Evolutionary conservation across 768 basidiomycete genomes (phyloP), one percentile per base, ranked within the genome.

Genomic region (Baorangia bicolor): DNA sequence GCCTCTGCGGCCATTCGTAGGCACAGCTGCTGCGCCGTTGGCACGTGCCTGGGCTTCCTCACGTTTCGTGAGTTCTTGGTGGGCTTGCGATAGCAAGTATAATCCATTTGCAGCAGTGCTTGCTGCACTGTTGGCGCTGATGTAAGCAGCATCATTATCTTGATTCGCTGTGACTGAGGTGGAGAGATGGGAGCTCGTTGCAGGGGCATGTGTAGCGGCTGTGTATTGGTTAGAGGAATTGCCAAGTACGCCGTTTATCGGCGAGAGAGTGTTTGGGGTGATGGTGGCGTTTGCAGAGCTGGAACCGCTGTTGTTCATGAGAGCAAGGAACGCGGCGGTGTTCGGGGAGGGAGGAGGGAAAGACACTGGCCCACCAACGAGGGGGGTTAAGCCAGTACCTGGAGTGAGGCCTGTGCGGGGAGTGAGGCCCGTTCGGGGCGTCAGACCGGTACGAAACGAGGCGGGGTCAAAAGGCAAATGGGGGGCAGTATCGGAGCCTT

Each of bases 41-140:
- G 84, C 82, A 61, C 86, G 81, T 57, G 82, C 81, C 67, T 88
- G 85, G 0, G 87, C 86, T 69, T 92, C 90, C 72, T 96, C 94
- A n/a, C 92, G 85, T 75, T 95, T 96, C 35, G 91, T 92, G 56
- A 97, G 84, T 78, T 96, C 94, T 70, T 97, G 94, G 69, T 97
- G 94, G 27, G 94, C 95, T 74, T 98, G 94, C 1, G 87, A 89
- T 50, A 98, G 85, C 45, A 98, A 78, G 75, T 95, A 98, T 43
- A 98, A 83, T 27, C 95, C 94, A 68, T 96, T 97, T 49, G 93
- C 89, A 51, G 93, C 92, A 20, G 84, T 79, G 41, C 73, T 81
- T 2, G 92, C 79, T 10, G 88, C 82, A 39, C 75, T 85, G 45
- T 78, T 78, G 3, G 88, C 74, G 21, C 76, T 74, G 58, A 68